Evolutionary conservation across 2,329 filamentous ascomycete genomes (phyloP), one percentile per base, ranked within the genome.

Genomic region (Hypoxylon sp.): DNA sequence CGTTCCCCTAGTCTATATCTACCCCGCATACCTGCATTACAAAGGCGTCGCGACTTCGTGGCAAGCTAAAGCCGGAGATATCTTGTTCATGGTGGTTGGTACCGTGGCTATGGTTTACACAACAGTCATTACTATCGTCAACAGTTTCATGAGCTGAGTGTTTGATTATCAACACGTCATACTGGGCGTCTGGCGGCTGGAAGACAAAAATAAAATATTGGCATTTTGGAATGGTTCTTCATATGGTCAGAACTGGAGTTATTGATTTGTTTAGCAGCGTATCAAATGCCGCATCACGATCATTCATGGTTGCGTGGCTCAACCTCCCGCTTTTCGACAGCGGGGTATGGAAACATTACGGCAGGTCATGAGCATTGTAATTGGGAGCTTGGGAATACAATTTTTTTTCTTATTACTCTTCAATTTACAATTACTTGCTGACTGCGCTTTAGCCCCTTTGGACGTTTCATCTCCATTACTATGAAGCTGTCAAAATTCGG

Each of bases 1-100:
- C 73, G 90, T 94, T 60, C 91, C 91, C 13, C 79, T 94, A 70
- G 91, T 94, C 10, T 94, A 93, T 79, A 91, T 94, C 65, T 94
- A 93, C 76, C 91, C 92, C 48, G 86, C 92, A 0, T 90, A 85
- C 69, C 76, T 94, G 75, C 92, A 94, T 77, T 91, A 89, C 79
- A 89, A 85, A 74, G 91, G 89, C 3, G 84, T 91, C 2, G 91
- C 91, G 6, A 82, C 85, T 54, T 86, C 84, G n/a, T 79, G 77
- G 33, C 81, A 79, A 76, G 85, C 82, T 30, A 92, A 89, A 80
- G 77, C 79, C 2, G 83, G 88, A 3, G 91, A 94, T 75, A 66
- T 91, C 3, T 76, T 81, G 1, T 84, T 94, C 76, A 90, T 93
- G 81, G 77, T 84, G 0, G 72, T 93, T 17, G 92, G 92, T 0